These are phyloP conservation scores for Arxiozyma telluris DNA, from an alignment of 1,139 yeast genomes.

Conservation along the genomic window DNA sequence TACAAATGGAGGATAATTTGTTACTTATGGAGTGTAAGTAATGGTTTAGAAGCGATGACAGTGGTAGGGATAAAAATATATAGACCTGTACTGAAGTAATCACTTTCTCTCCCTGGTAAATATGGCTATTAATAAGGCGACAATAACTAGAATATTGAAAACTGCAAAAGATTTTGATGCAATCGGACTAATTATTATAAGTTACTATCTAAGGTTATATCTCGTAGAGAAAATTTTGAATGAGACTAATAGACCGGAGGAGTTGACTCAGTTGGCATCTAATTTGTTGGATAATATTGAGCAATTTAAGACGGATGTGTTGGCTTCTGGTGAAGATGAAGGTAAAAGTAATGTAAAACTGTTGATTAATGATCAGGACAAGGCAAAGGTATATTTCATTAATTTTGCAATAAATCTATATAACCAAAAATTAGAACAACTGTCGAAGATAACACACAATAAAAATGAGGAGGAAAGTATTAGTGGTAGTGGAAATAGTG, in stretches of 20 bases:
- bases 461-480: not conserved
- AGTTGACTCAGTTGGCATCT: conserved; percentile 18
- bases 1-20: not conserved
- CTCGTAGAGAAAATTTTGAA: conserved; percentile 22
- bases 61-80: not conserved
- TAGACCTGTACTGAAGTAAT: not conserved
- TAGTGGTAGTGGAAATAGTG: not conserved
- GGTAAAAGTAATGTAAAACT: conserved; percentile 8
- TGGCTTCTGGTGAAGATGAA: conserved; percentile 8
- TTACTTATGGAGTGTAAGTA: not conserved
- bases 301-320: conserved; percentile 15
- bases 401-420: conserved; percentile 27
- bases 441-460: conserved; percentile 13
- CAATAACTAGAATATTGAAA: conserved; percentile 9
- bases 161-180: conserved; percentile 22
- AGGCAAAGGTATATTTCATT: conserved; percentile 23
- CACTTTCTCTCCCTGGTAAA: not conserved
- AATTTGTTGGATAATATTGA: conserved; percentile 24
- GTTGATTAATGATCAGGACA: conserved; percentile 21
- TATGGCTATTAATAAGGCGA: not conserved
- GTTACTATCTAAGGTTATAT: conserved; percentile 26
- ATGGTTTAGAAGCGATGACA: not conserved
- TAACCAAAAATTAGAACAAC: conserved; percentile 22
- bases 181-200: conserved; percentile 19
- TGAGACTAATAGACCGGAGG: conserved; percentile 16